These are phyloP conservation scores for Mycosphaerella arachidis DNA, from an alignment of 2,329 filamentous ascomycete genomes.

Conservation along the genomic window DNA sequence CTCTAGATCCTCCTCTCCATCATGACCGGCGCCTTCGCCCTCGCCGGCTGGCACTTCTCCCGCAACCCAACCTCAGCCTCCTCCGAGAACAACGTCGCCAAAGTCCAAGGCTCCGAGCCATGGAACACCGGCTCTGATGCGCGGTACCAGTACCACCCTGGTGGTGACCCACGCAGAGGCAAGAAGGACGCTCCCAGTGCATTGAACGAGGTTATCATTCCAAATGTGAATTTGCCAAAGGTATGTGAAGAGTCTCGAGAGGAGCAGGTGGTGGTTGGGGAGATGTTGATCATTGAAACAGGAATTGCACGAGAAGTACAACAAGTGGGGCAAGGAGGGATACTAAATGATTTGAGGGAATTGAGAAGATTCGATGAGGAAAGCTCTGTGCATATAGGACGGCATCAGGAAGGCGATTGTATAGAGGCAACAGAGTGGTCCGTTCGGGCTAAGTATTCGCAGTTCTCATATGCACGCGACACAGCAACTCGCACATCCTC, in stretches of 20 bases:
- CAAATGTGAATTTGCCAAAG: conserved; percentile 88
- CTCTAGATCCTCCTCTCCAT: conserved; percentile 79
- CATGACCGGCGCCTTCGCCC: conserved; percentile 82
- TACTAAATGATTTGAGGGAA: conserved; percentile 49
- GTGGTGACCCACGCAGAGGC: conserved; percentile 69
- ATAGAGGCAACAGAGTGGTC: conserved; percentile 4
- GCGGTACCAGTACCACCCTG: conserved; percentile 67
- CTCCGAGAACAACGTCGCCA: conserved; percentile 72
- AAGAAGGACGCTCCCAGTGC: conserved; percentile 91
- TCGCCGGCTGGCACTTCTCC: conserved; percentile 87
- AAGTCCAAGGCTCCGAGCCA: conserved; percentile 76
- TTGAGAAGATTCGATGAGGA: background rate
- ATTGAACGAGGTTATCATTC: conserved; percentile 89
- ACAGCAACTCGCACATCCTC: background rate
- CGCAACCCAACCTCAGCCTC: conserved; percentile 78
- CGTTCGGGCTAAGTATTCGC: background rate
- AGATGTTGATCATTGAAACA: conserved; percentile 36
- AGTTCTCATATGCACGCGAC: background rate
- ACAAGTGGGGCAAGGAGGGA: conserved; percentile 99
- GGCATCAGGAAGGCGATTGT: conserved; percentile 2
- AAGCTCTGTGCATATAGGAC: background rate
- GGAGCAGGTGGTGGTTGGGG: background rate
- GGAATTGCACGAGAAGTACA: conserved; percentile 93
- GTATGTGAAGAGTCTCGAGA: conserved; percentile 45
- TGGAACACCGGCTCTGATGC: conserved; percentile 69